A percentile compares a stretch with the other conserved stretches of the same genome.
Evolutionary conservation across 2,329 filamentous ascomycete genomes (phyloP).

Genomic region (Verticillium tricorpus): DNA sequence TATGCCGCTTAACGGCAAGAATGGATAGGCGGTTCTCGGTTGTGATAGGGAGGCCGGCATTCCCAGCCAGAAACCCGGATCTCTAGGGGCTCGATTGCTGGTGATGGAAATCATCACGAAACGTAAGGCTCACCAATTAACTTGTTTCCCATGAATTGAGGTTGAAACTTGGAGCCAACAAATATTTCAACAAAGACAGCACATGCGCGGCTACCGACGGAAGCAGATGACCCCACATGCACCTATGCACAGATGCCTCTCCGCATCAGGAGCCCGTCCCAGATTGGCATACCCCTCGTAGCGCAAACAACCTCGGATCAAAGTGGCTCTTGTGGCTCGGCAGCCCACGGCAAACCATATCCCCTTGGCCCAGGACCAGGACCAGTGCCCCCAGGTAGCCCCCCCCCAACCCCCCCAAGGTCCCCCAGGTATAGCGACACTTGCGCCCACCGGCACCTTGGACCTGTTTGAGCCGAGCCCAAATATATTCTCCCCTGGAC

Average conservation of each 20-base stretch:
- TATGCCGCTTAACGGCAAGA: not conserved
- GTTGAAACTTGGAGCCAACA: not conserved
- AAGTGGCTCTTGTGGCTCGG: slow-evolving; percentile 12
- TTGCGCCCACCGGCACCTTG: not conserved
- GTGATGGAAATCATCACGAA: too few relatives aligned
- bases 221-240: not conserved
- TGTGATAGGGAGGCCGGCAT: too few relatives aligned
- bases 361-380: slow-evolving; percentile 2
- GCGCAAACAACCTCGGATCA: slow-evolving; percentile 14
- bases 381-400: not conserved
- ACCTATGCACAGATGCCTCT: not conserved
- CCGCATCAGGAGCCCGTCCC: not conserved
- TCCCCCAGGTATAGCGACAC: not conserved
- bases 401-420: not conserved
- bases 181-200: not conserved
- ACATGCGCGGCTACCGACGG: not conserved
- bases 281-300: not conserved
- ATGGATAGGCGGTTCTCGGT: too few relatives aligned
- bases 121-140: too few relatives aligned
- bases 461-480: slow-evolving; percentile 1
- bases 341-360: slow-evolving; percentile 11
- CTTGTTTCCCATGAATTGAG: not conserved
- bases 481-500: slow-evolving; percentile 4
- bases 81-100: too few relatives aligned
- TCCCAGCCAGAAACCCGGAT: too few relatives aligned